A percentile compares a stretch with the other conserved stretches of the same genome.
Evolutionary conservation across 176 grass and related monocot species (phyloP).

Genomic region (barley (Hordeum vulgare)): DNA sequence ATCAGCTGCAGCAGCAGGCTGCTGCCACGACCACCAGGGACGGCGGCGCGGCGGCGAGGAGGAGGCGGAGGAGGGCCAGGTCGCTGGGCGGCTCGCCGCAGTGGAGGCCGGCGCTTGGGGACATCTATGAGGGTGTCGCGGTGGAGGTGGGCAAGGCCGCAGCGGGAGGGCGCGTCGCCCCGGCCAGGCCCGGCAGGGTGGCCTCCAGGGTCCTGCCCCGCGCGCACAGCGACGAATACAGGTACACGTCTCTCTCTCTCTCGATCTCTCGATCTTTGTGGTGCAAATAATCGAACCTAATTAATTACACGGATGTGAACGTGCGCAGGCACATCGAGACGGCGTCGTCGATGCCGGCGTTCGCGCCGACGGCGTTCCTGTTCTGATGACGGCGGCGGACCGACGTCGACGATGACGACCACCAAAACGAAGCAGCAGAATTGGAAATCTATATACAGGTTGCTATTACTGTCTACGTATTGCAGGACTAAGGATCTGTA

Average conservation of each 20-base stretch:
- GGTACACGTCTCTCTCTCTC: not conserved
- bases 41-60: not conserved
- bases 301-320: not conserved
- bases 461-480: slow-evolving; percentile 23
- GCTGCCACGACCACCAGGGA: not conserved
- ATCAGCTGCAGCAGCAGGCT: not conserved
- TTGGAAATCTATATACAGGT: slow-evolving; percentile 15
- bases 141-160: not conserved
- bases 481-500: slow-evolving; percentile 41
- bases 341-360: slow-evolving; percentile 32
- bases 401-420: not conserved
- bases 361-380: slow-evolving; percentile 41
- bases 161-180: not conserved
- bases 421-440: not conserved
- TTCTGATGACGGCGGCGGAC: slow-evolving; percentile 23
- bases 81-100: not conserved
- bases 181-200: slow-evolving; percentile 12
- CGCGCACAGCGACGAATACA: slow-evolving; percentile 12
- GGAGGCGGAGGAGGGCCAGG: slow-evolving; percentile 22
- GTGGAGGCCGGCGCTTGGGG: slow-evolving; percentile 45
- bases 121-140: slow-evolving; percentile 43
- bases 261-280: not conserved
- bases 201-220: slow-evolving; percentile 28
- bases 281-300: not conserved
- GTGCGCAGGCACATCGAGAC: slow-evolving; percentile 27